Evolutionary conservation across 768 basidiomycete genomes (phyloP), one percentile per base, ranked within the genome.

Genomic region (Rhizopogon salebrosus): DNA sequence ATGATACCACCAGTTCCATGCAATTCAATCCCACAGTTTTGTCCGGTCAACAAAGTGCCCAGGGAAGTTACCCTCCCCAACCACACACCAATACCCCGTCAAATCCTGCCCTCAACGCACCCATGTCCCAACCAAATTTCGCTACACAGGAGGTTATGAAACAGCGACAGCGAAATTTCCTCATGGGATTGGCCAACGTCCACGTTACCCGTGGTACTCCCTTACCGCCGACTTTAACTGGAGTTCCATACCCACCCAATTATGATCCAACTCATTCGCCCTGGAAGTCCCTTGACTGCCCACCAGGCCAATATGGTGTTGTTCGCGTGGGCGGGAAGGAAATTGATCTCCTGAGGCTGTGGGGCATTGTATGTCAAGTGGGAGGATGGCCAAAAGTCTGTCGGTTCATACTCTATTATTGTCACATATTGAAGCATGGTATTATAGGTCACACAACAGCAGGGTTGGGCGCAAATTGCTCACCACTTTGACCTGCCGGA

Each of bases 321-420:
- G 75, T 92, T 65, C 80, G 81, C 43, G 62, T 92, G 18, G 85
- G 82, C 3, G 87, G 86, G 16, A 85, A 79, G 64, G 88, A 91
- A 59, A 70, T 92, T 41, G 85, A 88, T 63, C 66, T 92, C n/a
- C 84, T 86, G 67, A 86, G 77, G 62, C 69, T 92, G 9, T 92
- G 85, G 83, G 75, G 74, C 11, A 55, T 80, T 38, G 84, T 88
- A 41, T 70, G 70, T 53, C 76, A 81, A 57, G 60, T 70, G 34
- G 90, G 91, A 23, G 89, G 89, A 26, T 72, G 74, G 16, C 65
- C 70, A 56, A 80, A 76, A 61, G 90, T 90, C 70, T 61, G 79
- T 72, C 49, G 18, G 39, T 60, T 53, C 41, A 48, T 49, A 23
- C 42, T 54, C 48, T 52, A 58, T 56, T 23, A 54, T 54, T 55